Percentiles rank a stretch among this genome's conserved stretches.
Evolutionary conservation across 1,139 yeast genomes (phyloP).

Genomic region (Trichomonascaceae sp.): DNA sequence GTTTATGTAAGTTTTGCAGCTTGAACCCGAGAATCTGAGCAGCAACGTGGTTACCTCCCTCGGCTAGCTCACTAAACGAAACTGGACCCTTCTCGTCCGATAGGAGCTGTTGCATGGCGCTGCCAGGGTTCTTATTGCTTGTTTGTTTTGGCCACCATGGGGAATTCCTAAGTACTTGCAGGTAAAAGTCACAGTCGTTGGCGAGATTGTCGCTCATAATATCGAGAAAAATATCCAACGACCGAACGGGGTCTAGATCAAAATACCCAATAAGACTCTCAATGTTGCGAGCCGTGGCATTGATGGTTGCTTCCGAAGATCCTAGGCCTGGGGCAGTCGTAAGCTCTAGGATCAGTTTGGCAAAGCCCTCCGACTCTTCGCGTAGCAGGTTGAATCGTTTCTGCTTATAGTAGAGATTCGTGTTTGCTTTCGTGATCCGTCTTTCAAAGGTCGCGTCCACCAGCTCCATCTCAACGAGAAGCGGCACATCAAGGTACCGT

Average conservation of each 20-base stretch:
- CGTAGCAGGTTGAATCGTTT: conserved; percentile 60
- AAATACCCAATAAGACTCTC: conserved; percentile 62
- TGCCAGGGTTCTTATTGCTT: not conserved
- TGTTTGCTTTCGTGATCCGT: conserved; percentile 34
- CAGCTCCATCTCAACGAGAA: conserved; percentile 13
- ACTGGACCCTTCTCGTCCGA: not conserved
- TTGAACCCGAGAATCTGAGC: conserved; percentile 50
- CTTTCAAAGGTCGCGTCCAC: conserved; percentile 26
- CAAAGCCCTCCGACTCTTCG: conserved; percentile 73
- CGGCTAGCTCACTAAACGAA: conserved; percentile 17
- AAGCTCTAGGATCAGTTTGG: conserved; percentile 50
- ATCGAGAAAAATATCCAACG: conserved; percentile 49
- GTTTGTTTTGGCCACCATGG: conserved; percentile 50
- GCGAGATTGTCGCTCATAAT: conserved; percentile 35
- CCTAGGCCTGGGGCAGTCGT: conserved; percentile 25
- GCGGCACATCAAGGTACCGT: conserved; percentile 16
- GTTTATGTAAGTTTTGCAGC: conserved; percentile 20
- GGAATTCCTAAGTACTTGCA: conserved; percentile 38
- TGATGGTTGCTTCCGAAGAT: conserved; percentile 24
- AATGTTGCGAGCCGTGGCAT: conserved; percentile 37
- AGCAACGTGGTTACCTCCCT: conserved; percentile 49
- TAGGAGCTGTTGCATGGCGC: not conserved
- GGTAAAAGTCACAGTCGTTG: conserved; percentile 32
- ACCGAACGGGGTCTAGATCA: conserved; percentile 61
- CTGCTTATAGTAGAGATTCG: conserved; percentile 43